These are phyloP conservation scores for Hypoxylon sp. DNA, from an alignment of 2,329 filamentous ascomycete genomes.

Conservation along the genomic window DNA sequence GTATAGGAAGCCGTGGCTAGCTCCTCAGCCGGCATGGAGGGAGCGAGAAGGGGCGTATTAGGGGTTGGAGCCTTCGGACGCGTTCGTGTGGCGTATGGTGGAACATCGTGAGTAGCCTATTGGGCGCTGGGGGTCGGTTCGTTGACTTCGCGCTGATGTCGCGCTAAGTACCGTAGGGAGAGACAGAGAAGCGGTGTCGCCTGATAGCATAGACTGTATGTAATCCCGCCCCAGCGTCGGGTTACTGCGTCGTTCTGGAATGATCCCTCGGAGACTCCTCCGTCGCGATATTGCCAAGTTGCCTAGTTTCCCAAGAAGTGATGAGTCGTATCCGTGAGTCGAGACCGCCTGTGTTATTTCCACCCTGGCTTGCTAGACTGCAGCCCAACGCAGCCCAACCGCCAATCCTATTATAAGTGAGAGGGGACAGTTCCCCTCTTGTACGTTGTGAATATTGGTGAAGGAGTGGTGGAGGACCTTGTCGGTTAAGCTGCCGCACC, in stretches of 20 bases:
- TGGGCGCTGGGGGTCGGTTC: constrained; percentile 12
- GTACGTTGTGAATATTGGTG: constrained; percentile 20
- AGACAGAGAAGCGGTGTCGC: not conserved
- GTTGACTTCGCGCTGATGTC: not conserved
- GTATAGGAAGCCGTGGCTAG: constrained; percentile 45
- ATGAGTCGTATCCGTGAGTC: constrained; percentile 26
- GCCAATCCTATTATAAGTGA: not conserved
- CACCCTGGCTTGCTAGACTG: constrained; percentile 20
- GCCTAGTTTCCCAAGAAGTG: constrained; percentile 16
- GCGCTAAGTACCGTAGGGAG: not conserved
- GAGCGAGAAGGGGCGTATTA: constrained; percentile 45
- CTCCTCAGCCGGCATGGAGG: constrained; percentile 45
- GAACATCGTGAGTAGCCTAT: constrained; percentile 10
- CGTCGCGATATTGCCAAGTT: not conserved
- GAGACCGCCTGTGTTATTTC: constrained; percentile 8
- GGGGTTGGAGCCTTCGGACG: not conserved
- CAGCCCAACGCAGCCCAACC: constrained; percentile 4
- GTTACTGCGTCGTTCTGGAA: constrained; percentile 4
- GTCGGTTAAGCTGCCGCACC: constrained; percentile 5
- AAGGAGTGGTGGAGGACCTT: constrained; percentile 3
- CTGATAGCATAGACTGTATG: not conserved
- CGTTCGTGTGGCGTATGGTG: constrained; percentile 1
- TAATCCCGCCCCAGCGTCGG: constrained; percentile 3
- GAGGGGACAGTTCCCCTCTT: constrained; percentile 1
- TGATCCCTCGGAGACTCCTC: not conserved